Evolutionary conservation across 805 yeast genomes (phyloP).

Genomic region (Suhomyces vadensis): DNA sequence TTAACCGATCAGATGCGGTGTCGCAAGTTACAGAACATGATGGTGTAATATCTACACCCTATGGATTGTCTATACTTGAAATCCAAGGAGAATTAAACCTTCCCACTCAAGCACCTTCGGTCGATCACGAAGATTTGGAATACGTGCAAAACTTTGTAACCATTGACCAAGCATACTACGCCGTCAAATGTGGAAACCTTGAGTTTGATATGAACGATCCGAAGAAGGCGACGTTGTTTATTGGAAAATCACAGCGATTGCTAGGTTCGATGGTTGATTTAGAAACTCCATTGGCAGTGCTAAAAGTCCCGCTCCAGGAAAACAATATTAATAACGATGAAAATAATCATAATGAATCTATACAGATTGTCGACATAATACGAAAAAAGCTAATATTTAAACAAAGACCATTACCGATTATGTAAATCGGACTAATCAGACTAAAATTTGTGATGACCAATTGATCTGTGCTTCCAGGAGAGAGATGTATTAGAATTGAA

Average conservation of each 20-base stretch:
- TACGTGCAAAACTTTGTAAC: slow-evolving; percentile 37
- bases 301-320: slow-evolving; percentile 44
- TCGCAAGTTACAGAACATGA: slow-evolving; percentile 7
- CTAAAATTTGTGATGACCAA: slow-evolving; percentile 6
- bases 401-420: slow-evolving; percentile 74
- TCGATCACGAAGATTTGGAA: slow-evolving; percentile 29
- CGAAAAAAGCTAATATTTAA: slow-evolving; percentile 59
- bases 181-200: slow-evolving; percentile 52
- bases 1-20: not conserved
- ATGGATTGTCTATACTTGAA: slow-evolving; percentile 63
- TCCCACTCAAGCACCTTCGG: slow-evolving; percentile 37
- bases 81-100: slow-evolving; percentile 72
- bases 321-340: slow-evolving; percentile 8
- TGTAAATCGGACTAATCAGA: too few species aligned
- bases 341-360: slow-evolving; percentile 19
- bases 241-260: slow-evolving; percentile 71
- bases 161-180: slow-evolving; percentile 39
- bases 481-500: slow-evolving; percentile 1
- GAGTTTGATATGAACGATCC: slow-evolving; percentile 43
- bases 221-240: slow-evolving; percentile 53
- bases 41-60: slow-evolving; percentile 47
- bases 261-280: slow-evolving; percentile 60
- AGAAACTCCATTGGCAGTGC: slow-evolving; percentile 64
- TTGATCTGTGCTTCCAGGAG: slow-evolving; percentile 10
- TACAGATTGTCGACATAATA: slow-evolving; percentile 61